A percentile compares a stretch with the other conserved stretches of the same genome.
These are phyloP conservation scores for Saturnispora quitensis DNA, from an alignment of 805 yeast species.

Conservation along the genomic window DNA sequence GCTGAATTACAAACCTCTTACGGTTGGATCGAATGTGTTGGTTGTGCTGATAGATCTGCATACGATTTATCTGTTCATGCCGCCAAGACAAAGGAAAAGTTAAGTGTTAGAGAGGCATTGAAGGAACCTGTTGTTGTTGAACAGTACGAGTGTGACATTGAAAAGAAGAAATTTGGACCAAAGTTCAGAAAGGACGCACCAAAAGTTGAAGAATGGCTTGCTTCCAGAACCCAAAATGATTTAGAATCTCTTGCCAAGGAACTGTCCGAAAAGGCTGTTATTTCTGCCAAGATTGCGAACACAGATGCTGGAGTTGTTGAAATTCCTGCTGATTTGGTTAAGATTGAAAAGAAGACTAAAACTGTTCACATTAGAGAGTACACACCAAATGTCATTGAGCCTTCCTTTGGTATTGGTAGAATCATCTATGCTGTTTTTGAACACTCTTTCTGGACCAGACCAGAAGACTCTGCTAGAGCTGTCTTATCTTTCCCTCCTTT, in stretches of 20 bases:
- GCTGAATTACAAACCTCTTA: constrained; percentile 92
- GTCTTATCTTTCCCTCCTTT: constrained; percentile 82
- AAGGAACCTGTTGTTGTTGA: constrained; percentile 79
- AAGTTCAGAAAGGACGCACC: constrained; percentile 96
- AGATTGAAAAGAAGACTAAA: constrained; percentile 67
- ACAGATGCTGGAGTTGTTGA: constrained; percentile 47
- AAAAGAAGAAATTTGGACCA: constrained; percentile 96
- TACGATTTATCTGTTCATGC: constrained; percentile 94
- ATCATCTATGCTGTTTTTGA: constrained; percentile 88
- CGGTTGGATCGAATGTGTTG: constrained; percentile 99
- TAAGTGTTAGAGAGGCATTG: constrained; percentile 87
- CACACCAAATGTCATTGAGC: constrained; percentile 96
- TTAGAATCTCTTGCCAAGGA: constrained; percentile 68
- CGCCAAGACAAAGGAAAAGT: constrained; percentile 88
- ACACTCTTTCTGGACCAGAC: constrained; percentile 92
- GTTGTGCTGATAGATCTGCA: constrained; percentile 99
- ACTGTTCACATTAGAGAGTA: constrained; percentile 90
- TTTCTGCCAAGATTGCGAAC: constrained; percentile 60
- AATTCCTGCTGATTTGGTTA: constrained; percentile 61
- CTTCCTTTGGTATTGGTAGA: constrained; percentile 98
- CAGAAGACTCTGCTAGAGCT: constrained; percentile 81
- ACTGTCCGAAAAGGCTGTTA: constrained; percentile 51
- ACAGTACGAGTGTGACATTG: constrained; percentile 73
- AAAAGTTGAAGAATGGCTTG: constrained; percentile 73
- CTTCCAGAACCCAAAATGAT: constrained; percentile 72